Base-by-base conservation (phyloP, 1,284 basidiomycete species). In the Cystobasidium pallidum region DNA sequence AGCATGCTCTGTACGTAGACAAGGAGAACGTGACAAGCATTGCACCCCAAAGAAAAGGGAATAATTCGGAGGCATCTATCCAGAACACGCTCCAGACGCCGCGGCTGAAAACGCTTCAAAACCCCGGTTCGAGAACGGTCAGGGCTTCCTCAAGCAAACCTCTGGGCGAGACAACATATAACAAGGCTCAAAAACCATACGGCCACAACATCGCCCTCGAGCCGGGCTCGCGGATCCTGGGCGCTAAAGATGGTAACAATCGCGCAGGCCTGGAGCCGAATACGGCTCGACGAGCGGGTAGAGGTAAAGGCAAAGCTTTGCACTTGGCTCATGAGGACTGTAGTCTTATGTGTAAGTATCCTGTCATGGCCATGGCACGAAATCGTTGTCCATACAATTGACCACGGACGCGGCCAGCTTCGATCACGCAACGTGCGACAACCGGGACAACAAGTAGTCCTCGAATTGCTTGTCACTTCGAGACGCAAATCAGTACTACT, bases 221-320 rank as follows among this genome's bases (percentile, higher is more conserved):
- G 32, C 68, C 68, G 19, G 68, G 68, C 24, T 59, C 68, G 17
- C 41, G 68, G 21, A 57, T 71, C 17, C 61, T 71, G 2, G 61
- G 59, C 10, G 61, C 68, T 17, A 71, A 71, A 30, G 68, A 71
- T 47, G 68, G 45, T 7, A 71, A 71, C 68, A 63, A 64, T 36
- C 45, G 52, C n/a, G 8, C 49, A 13, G 19, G 26, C 32, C 17
- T 30, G 36, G 61, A 13, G 13, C 32, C 34, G 24, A 65, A 21
- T 26, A 26, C 6, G 0, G 17, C 13, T 1, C 15, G 1, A 17
- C 30, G 45, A 3, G 34, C n/a, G 15, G 62, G 45, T 3, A 64
- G 64, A 36, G 68, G 36, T 19, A 64, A 63, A 45, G 68, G 68
- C 4, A 63, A 64, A 36, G 43, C 28, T 36, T 55, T 51, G 13